Percentiles rank a stretch among this genome's conserved stretches.
These are phyloP conservation scores for Seiridium unicorne DNA, from an alignment of 2,329 filamentous ascomycete species.

Conservation along the genomic window DNA sequence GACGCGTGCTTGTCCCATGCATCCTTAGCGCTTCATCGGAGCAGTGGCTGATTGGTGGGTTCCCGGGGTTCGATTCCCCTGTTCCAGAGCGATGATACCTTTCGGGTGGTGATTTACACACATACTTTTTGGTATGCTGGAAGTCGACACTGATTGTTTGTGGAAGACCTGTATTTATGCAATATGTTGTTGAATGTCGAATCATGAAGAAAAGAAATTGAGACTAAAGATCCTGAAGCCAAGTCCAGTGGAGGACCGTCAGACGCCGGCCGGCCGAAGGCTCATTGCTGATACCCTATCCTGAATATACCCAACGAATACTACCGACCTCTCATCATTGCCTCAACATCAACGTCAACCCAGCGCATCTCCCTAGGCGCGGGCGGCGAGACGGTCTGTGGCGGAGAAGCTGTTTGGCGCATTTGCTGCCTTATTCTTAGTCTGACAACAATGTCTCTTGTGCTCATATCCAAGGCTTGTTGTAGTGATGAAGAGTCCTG, in stretches of 20 bases:
- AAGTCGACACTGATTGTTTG: no score
- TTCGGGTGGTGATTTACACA: no score
- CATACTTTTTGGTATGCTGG: no score
- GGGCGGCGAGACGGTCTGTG: slow-evolving; percentile 23
- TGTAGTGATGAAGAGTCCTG: slow-evolving; percentile 53
- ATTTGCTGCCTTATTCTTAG: slow-evolving; percentile 39
- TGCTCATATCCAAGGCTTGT: slow-evolving; percentile 51
- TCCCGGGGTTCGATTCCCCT: background rate
- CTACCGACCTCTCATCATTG: slow-evolving; percentile 36
- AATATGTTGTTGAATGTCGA: background rate
- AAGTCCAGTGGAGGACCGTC: background rate
- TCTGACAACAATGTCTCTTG: slow-evolving; percentile 40
- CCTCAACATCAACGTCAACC: slow-evolving; percentile 42
- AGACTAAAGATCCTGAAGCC: no score
- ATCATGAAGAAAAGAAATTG: background rate
- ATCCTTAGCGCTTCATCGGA: no score
- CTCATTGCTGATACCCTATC: background rate
- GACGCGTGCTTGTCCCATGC: no score
- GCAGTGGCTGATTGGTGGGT: no score
- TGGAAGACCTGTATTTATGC: no score
- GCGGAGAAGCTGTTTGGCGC: slow-evolving; percentile 30
- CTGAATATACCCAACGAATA: background rate
- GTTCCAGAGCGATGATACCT: background rate
- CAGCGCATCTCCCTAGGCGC: slow-evolving; percentile 37
- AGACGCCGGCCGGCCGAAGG: background rate